These are phyloP conservation scores for Aechmea fasciata DNA, from an alignment of 176 grass and related monocot genomes.

Conservation along the genomic window DNA sequence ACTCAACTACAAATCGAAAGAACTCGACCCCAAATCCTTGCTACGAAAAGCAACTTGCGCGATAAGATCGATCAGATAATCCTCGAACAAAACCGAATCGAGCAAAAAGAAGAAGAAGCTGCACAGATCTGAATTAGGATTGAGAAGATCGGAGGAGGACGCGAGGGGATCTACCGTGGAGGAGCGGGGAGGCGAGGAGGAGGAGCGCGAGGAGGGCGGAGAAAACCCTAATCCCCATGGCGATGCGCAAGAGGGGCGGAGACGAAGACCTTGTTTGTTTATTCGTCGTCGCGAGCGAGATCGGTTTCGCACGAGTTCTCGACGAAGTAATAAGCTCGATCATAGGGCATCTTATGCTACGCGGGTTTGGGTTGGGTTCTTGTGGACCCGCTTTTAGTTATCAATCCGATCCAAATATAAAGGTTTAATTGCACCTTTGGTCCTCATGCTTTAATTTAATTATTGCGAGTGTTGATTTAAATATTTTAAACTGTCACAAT, in stretches of 20 bases:
- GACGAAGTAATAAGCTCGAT: too few relatives aligned
- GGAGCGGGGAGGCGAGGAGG: constrained; percentile 46
- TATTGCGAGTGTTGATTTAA: too few relatives aligned
- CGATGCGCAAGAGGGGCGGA: not conserved
- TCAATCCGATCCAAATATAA: too few relatives aligned
- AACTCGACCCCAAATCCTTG: not conserved
- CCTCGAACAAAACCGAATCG: not conserved
- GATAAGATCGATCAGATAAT: not conserved
- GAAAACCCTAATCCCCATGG: constrained; percentile 88
- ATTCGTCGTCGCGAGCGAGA: not conserved
- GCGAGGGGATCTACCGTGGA: constrained; percentile 35
- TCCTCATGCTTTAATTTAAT: too few relatives aligned
- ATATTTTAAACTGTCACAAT: too few relatives aligned
- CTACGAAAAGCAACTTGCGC: not conserved
- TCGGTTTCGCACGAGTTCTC: too few relatives aligned
- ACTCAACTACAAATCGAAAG: not conserved
- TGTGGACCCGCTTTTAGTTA: too few relatives aligned
- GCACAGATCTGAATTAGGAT: constrained; percentile 17
- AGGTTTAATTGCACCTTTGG: too few relatives aligned
- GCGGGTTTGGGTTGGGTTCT: too few relatives aligned
- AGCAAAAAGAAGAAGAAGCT: constrained; percentile 18
- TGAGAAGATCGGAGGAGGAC: not conserved
- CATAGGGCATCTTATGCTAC: too few relatives aligned
- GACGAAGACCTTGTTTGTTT: not conserved
- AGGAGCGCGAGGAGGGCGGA: constrained; percentile 51